phyloP scores from a whole-genome alignment of 352 stramenopile genomes.

The Phytophthora pini region DNA sequence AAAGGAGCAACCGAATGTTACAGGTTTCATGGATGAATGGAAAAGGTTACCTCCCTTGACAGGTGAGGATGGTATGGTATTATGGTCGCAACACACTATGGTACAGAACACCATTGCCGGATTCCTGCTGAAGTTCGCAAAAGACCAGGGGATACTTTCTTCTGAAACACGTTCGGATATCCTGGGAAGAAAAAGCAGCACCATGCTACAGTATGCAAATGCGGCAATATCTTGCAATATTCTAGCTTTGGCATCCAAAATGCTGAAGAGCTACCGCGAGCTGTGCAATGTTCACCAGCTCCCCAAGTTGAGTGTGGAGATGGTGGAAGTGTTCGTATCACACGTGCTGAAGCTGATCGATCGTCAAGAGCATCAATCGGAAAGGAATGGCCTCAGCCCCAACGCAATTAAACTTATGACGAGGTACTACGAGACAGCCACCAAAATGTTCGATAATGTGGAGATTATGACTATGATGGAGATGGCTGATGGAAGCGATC shows the following conservation, averaged over 20 bases:
- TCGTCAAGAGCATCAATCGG: slow-evolving; percentile 55
- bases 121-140: slow-evolving; percentile 42
- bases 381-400: slow-evolving; percentile 12
- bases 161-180: slow-evolving; percentile 37
- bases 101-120: slow-evolving; percentile 51
- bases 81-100: slow-evolving; percentile 74
- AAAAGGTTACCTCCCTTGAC: slow-evolving; percentile 41
- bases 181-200: slow-evolving; percentile 38
- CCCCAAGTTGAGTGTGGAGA: slow-evolving; percentile 76
- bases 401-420: slow-evolving; percentile 56
- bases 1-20: slow-evolving; percentile 19
- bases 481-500: slow-evolving; percentile 44
- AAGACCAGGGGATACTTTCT: slow-evolving; percentile 41
- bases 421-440: slow-evolving; percentile 76
- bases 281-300: slow-evolving; percentile 71
- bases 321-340: slow-evolving; percentile 85
- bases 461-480: slow-evolving; percentile 80
- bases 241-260: slow-evolving; percentile 72
- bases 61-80: slow-evolving; percentile 55
- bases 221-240: slow-evolving; percentile 74
- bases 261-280: slow-evolving; percentile 80
- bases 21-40: slow-evolving; percentile 51
- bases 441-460: slow-evolving; percentile 84
- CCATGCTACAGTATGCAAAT: slow-evolving; percentile 77
- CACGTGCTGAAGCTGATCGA: slow-evolving; percentile 82